These are phyloP conservation scores for Penicillium nucicola DNA, from an alignment of 495 filamentous ascomycete species.

Conservation along the genomic window DNA sequence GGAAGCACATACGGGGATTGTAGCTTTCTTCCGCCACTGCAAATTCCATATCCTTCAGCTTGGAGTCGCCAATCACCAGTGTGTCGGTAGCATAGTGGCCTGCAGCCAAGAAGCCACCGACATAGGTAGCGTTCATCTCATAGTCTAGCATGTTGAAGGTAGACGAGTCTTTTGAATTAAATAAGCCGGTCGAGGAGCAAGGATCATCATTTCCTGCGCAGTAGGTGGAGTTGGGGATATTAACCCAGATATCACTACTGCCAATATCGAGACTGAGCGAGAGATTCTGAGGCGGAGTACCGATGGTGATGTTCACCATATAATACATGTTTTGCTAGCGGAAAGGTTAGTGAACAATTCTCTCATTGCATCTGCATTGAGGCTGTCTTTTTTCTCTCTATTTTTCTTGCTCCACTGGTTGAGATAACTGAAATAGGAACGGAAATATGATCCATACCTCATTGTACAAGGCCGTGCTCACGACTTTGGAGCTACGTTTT, in stretches of 20 bases:
- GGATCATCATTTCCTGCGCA: constrained; percentile 30
- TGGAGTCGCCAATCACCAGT: constrained; percentile 57
- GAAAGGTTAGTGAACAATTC: constrained; percentile 2
- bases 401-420: not conserved
- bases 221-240: constrained; percentile 14
- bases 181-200: constrained; percentile 48
- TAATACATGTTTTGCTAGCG: constrained; percentile 57
- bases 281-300: constrained; percentile 58
- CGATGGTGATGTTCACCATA: constrained; percentile 63
- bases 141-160: constrained; percentile 63
- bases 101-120: constrained; percentile 64
- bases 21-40: constrained; percentile 67
- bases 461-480: constrained; percentile 15
- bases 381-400: not conserved
- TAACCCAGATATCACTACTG: constrained; percentile 76
- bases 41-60: constrained; percentile 63
- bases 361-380: not conserved
- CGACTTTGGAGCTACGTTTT: constrained; percentile 37
- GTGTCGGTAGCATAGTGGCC: constrained; percentile 80
- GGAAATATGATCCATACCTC: constrained; percentile 1
- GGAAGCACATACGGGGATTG: constrained; percentile 33
- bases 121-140: constrained; percentile 77
- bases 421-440: not conserved
- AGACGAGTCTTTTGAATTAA: constrained; percentile 59
- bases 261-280: constrained; percentile 69